Evolutionary conservation across 176 grass and related monocot species (phyloP).

Genomic region (maize (Zea mays)): Zm-B73-REFERENCE-NAM-5.0 NC_050101.1:122914001-122914500

Average conservation of each 20-base stretch:
- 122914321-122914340: too few relatives aligned
- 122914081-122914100: too few relatives aligned
- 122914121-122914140: neutral
- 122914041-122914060: too few relatives aligned
- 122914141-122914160: neutral
- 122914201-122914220: neutral
- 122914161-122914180: neutral
- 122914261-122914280: too few relatives aligned
- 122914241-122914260: neutral
- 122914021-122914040: too few relatives aligned
- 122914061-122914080: too few relatives aligned
- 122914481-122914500: neutral
- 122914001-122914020: too few relatives aligned
- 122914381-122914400: too few relatives aligned
- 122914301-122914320: too few relatives aligned
- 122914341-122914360: too few relatives aligned
- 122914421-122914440: neutral
- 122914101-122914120: neutral
- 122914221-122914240: neutral
- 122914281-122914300: too few relatives aligned
- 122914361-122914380: too few relatives aligned
- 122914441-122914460: neutral
- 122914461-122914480: neutral
- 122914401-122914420: neutral
- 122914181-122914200: neutral